phyloP scores from a whole-genome alignment of 148 eudicot genomes.

The Dysphania ambrosioides region DNA sequence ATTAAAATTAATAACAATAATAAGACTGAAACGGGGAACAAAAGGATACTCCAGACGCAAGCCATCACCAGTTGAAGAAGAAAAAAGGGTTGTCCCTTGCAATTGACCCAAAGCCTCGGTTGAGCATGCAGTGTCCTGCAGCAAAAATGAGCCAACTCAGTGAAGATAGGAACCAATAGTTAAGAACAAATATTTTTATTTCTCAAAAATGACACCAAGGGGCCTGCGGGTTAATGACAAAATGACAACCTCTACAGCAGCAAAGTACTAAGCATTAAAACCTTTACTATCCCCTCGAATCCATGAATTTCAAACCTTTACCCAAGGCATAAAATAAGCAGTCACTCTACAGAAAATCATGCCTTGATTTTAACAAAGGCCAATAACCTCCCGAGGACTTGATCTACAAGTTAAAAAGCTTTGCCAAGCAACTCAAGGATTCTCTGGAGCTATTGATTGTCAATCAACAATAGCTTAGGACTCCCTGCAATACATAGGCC shows the following conservation, averaged over 20 bases:
- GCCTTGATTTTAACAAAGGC: neutral
- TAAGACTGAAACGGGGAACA: neutral
- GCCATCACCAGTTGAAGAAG: conserved; percentile 65
- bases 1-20: neutral
- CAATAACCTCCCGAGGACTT: neutral
- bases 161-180: neutral
- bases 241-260: neutral
- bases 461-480: neutral
- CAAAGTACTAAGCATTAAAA: neutral
- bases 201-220: neutral
- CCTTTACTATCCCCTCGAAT: neutral
- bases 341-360: neutral
- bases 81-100: conserved; percentile 69
- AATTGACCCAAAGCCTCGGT: conserved; percentile 65
- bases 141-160: conserved; percentile 3
- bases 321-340: neutral
- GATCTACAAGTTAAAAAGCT: neutral
- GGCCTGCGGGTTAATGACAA: neutral
- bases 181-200: neutral
- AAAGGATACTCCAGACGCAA: conserved; percentile 97
- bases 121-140: conserved; percentile 81
- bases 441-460: neutral
- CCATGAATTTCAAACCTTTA: neutral
- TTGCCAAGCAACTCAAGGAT: neutral
- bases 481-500: too few relatives aligned